Percentiles rank a stretch among this genome's conserved stretches.
Conservation (phyloP, 202 grass and related monocot species). For the Hordeum pubiflorum region DNA sequence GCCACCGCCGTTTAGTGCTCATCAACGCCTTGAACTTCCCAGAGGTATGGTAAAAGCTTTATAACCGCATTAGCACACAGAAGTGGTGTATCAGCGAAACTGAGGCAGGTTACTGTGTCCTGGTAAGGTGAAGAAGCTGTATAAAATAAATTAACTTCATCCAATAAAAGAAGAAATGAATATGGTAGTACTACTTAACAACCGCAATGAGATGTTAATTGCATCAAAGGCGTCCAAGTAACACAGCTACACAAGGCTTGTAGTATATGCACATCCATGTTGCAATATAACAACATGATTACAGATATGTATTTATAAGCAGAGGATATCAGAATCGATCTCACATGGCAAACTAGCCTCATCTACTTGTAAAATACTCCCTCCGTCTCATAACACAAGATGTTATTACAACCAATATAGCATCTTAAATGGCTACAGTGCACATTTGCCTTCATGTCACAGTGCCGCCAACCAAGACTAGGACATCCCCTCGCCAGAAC, state of each 20-base stretch:
- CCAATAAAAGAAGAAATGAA: conserved; percentile 38
- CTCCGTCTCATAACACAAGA: no score
- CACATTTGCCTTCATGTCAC: background rate
- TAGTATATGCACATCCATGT: background rate
- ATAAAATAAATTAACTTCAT: conserved; percentile 16
- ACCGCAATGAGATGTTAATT: background rate
- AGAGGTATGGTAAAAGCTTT: background rate
- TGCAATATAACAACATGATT: background rate
- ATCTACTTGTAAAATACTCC: background rate
- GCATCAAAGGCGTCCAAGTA: background rate
- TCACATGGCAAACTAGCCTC: background rate
- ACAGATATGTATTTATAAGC: background rate
- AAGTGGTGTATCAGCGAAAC: background rate
- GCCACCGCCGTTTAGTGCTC: background rate
- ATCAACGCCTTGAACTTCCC: background rate
- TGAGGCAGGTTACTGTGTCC: background rate
- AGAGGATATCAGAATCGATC: background rate
- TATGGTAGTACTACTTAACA: conserved; percentile 1
- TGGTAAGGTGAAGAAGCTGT: conserved; percentile 2
- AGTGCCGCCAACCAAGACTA: background rate
- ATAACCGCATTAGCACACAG: background rate
- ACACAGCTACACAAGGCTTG: background rate
- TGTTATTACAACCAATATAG: no score
- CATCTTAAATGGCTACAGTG: background rate
- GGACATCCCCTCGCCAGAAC: background rate